Conservation (phyloP, 257 asterid species). For the Coffea eugenioides region DNA sequence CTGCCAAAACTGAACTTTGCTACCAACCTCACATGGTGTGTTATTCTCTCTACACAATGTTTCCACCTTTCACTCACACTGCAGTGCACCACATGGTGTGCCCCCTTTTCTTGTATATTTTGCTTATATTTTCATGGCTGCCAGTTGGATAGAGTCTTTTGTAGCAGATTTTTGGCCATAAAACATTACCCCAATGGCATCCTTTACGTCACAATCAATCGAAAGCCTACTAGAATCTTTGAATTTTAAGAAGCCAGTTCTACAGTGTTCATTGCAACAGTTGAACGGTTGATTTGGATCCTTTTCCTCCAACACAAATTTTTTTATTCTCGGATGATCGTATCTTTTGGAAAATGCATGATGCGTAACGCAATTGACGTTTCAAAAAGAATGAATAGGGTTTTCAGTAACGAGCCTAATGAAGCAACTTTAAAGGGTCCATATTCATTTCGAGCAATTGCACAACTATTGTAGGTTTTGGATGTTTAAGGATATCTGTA, state of each 20-base stretch:
- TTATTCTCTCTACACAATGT: constrained; percentile 8
- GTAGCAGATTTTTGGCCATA: background rate
- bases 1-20: constrained; percentile 30
- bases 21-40: constrained; percentile 37
- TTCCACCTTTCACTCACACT: constrained; percentile 21
- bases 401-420: too few relatives aligned
- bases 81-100: constrained; percentile 30
- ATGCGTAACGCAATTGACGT: background rate
- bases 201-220: constrained; percentile 13
- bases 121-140: constrained; percentile 5
- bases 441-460: background rate
- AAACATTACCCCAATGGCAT: background rate
- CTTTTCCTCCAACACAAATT: constrained; percentile 11
- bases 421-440: background rate
- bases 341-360: background rate
- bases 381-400: too few relatives aligned
- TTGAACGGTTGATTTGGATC: background rate
- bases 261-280: background rate
- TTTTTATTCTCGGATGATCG: background rate
- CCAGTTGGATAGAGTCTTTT: constrained; percentile 24
- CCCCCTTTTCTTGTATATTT: background rate
- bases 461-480: background rate
- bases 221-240: background rate
- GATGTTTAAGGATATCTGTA: background rate
- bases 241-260: background rate